Evolutionary conservation across 2,329 filamentous ascomycete genomes (phyloP).

Genomic region (Teratosphaeria pseudoeucalypti): DNA sequence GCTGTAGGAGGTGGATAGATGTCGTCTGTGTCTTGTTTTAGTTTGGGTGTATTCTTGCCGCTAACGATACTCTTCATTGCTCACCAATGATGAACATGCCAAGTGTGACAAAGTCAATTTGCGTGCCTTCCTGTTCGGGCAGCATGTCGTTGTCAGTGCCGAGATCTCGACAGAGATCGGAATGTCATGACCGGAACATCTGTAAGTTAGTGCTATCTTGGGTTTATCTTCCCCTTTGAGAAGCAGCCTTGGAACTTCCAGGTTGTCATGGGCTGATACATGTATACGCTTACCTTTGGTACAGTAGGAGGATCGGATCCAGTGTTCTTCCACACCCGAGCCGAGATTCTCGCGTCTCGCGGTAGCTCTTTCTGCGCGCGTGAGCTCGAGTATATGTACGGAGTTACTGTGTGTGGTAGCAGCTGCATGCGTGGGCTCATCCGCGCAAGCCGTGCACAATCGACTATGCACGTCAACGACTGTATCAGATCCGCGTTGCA

Average conservation of each 20-base stretch:
- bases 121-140: background rate
- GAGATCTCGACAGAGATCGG: background rate
- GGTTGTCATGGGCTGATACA: no score
- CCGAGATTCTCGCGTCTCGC: background rate
- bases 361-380: background rate
- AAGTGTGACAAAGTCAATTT: slow-evolving; percentile 48
- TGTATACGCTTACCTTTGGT: no score
- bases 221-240: no score
- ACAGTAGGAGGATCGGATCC: background rate
- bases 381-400: background rate
- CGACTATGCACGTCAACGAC: background rate
- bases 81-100: slow-evolving; percentile 56
- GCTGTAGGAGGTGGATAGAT: slow-evolving; percentile 72
- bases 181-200: background rate
- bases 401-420: background rate
- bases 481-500: background rate
- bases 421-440: background rate
- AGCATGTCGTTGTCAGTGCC: background rate
- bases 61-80: background rate
- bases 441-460: background rate
- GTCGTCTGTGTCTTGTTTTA: slow-evolving; percentile 52
- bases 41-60: background rate
- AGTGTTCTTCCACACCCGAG: background rate
- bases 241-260: no score
- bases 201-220: no score